Evolutionary conservation across 176 grass and related monocot species (phyloP), one percentile per base, ranked within the genome.

Genomic region (Avena insularis): DNA sequence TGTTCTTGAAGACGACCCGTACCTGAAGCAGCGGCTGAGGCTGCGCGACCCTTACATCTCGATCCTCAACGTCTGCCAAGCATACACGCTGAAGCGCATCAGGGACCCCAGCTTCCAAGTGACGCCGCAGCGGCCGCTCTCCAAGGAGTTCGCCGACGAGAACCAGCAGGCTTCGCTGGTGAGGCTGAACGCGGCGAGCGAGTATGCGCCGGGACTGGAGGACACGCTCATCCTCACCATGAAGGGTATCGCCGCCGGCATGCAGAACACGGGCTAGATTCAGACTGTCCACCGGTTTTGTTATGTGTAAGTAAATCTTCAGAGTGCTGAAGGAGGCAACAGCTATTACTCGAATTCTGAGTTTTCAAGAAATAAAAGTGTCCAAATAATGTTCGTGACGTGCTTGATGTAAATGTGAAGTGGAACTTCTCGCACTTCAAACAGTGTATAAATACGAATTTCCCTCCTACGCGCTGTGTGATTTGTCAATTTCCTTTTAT

Each of bases 161-260:
- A 69, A 67, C 77, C 76, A 88, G 83, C 86, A 59, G 13, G 86
- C 83, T 0, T 85, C 79, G 16, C 47, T 92, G 31, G 93, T 93
- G 70, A 89, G 89, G 59, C 83, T 95, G 5, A 95, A 93, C 80
- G 80, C 88, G 14, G 21, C 69, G 19, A 93, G 91, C 60, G 91
- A 95, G 79, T 95, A 93, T 78, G 88, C 76, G 17, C 93, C 93
- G 0, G 93, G 91, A 2, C 78, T 89, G 66, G 93, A 95, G 83
- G 93, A 95, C 74, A 95, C 91, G 25, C 89, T 95, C 63, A 95
- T 95, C 88, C 87, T 95, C 86, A 95, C 93, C 86, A 95, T 95
- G 93, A 95, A 95, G 76, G 93, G 91, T 38, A 95, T 95, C 57
- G 93, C 93, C 50, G 93, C 93, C 27, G 93, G 93, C 80, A 92